Conservation (phyloP, 2,329 filamentous ascomycete genomes). For the Diaporthe helianthi region DNA sequence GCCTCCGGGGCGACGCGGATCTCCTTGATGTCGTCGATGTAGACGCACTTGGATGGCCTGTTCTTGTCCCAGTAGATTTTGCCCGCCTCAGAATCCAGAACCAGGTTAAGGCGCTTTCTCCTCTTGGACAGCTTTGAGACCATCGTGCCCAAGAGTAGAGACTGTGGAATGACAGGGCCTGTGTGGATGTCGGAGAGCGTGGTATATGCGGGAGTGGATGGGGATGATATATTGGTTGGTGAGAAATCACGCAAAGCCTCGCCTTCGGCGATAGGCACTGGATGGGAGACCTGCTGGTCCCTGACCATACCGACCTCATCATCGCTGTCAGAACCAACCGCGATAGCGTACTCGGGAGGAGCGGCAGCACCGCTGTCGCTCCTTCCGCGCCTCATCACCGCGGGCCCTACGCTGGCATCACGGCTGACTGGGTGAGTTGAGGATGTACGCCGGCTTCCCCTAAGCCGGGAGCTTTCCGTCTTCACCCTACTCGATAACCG, state of each 20-base stretch:
- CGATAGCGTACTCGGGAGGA: slow-evolving; percentile 55
- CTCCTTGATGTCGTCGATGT: slow-evolving; percentile 94
- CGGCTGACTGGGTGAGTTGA: slow-evolving; percentile 78
- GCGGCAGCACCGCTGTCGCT: slow-evolving; percentile 86
- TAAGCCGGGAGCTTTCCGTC: slow-evolving; percentile 53
- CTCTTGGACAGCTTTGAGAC: slow-evolving; percentile 86
- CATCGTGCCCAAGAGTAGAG: slow-evolving; percentile 78
- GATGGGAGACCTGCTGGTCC: slow-evolving; percentile 54
- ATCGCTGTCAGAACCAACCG: slow-evolving; percentile 58
- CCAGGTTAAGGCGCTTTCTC: slow-evolving; percentile 73
- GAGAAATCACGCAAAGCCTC: slow-evolving; percentile 55
- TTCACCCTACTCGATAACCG: slow-evolving; percentile 83
- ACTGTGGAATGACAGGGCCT: slow-evolving; percentile 77
- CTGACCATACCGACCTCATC: slow-evolving; percentile 62
- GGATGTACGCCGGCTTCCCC: slow-evolving; percentile 71
- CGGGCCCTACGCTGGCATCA: slow-evolving; percentile 88
- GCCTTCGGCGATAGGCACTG: slow-evolving; percentile 52
- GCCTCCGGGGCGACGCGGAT: slow-evolving; percentile 85
- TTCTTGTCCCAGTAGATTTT: slow-evolving; percentile 88
- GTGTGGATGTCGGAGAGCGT: slow-evolving; percentile 50
- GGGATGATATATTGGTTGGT: slow-evolving; percentile 52
- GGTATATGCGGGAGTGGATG: slow-evolving; percentile 52
- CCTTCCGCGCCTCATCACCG: slow-evolving; percentile 78
- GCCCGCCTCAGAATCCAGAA: slow-evolving; percentile 81
- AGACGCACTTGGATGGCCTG: slow-evolving; percentile 82